Conservation (phyloP, 345 rosid genomes). For the Salix dunnii region DNA sequence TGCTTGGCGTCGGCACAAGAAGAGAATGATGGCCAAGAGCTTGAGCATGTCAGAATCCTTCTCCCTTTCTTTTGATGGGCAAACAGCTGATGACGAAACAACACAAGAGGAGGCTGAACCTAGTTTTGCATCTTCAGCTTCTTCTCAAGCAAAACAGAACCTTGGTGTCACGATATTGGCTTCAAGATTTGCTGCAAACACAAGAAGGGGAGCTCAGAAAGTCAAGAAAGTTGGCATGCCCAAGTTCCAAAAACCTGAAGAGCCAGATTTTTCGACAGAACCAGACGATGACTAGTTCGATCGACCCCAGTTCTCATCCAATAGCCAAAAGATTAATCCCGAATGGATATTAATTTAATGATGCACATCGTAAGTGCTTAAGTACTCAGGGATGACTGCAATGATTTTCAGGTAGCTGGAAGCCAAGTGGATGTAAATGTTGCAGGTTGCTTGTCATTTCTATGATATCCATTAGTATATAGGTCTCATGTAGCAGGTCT, state of each 20-base stretch:
- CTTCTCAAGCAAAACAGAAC: slow-evolving; percentile 34
- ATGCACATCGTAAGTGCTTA: not conserved
- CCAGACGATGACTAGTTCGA: slow-evolving; percentile 37
- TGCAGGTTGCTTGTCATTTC: not conserved
- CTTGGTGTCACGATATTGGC: slow-evolving; percentile 58
- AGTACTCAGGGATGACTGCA: not conserved
- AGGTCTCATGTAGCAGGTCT: not conserved
- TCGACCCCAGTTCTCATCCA: not conserved
- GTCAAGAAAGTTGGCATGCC: slow-evolving; percentile 46
- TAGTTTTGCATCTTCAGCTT: not conserved
- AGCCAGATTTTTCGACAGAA: slow-evolving; percentile 70
- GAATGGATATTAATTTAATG: not conserved
- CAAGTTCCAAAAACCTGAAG: slow-evolving; percentile 69
- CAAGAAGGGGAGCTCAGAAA: slow-evolving; percentile 60
- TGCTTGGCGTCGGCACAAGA: slow-evolving; percentile 78
- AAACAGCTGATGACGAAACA: slow-evolving; percentile 9
- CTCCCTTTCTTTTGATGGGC: slow-evolving; percentile 15
- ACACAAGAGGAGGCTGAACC: slow-evolving; percentile 23
- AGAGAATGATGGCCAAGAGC: slow-evolving; percentile 47
- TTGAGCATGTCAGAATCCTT: slow-evolving; percentile 49
- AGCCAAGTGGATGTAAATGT: not conserved
- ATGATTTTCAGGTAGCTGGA: not conserved
- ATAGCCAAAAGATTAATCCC: not conserved
- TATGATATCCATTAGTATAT: not conserved
- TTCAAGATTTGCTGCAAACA: slow-evolving; percentile 69